These are phyloP conservation scores for Rhododendron williamsianum DNA, from an alignment of 148 eudicot genomes.

Conservation along the genomic window DNA sequence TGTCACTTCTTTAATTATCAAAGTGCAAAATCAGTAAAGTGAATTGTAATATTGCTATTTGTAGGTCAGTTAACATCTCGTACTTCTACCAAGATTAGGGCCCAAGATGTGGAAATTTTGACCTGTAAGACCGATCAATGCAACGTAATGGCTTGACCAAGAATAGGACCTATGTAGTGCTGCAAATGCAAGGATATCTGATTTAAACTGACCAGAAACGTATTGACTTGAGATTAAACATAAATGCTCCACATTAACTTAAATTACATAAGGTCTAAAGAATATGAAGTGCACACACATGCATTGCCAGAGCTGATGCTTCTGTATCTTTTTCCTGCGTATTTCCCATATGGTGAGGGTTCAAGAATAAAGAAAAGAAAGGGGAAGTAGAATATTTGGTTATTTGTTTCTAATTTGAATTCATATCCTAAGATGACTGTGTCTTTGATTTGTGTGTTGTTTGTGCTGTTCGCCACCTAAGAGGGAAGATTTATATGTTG, in stretches of 20 bases:
- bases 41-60: not conserved
- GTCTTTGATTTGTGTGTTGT: not conserved
- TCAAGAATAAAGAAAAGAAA: not conserved
- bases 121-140: not conserved
- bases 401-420: not conserved
- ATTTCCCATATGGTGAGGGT: not conserved
- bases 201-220: not conserved
- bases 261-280: not conserved
- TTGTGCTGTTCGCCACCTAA: slow-evolving; percentile 1
- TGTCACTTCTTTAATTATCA: not conserved
- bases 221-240: not conserved
- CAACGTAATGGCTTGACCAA: not conserved
- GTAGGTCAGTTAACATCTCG: not conserved
- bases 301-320: not conserved
- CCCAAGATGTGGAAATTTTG: not conserved
- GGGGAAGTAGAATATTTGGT: not conserved
- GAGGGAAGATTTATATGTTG: not conserved
- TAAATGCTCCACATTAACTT: not conserved
- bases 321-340: not conserved
- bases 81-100: not conserved
- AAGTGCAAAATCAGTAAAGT: not conserved
- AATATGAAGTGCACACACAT: not conserved
- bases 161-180: not conserved
- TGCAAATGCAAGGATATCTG: not conserved
- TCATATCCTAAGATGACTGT: not conserved